These are phyloP conservation scores for Stygiomarasmius scandens DNA, from an alignment of 1,284 basidiomycete genomes.

Conservation along the genomic window DNA sequence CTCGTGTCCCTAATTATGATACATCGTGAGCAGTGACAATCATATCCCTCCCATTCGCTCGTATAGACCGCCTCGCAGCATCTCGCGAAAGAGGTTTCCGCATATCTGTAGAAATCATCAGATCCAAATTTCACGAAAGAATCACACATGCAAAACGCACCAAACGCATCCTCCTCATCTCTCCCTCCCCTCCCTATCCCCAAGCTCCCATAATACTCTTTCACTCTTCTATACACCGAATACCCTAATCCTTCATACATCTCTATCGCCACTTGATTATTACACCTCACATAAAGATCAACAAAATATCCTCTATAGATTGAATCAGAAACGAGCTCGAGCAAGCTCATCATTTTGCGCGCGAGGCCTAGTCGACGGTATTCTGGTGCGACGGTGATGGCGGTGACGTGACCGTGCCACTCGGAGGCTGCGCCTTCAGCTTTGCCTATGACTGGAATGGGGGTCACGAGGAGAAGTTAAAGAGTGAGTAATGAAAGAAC, in stretches of 20 bases:
- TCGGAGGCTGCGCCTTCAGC: constrained; percentile 75
- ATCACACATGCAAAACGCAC: constrained; percentile 49
- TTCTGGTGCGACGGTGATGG: constrained; percentile 88
- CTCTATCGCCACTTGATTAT: constrained; percentile 73
- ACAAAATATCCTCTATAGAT: constrained; percentile 83
- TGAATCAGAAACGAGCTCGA: constrained; percentile 81
- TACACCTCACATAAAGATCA: constrained; percentile 88
- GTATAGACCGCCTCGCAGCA: constrained; percentile 60
- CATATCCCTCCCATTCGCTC: constrained; percentile 73
- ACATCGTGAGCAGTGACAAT: constrained; percentile 73
- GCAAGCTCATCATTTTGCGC: constrained; percentile 77
- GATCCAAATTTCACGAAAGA: not conserved
- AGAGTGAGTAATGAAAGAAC: constrained; percentile 25
- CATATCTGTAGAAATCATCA: constrained; percentile 65
- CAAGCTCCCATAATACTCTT: constrained; percentile 83
- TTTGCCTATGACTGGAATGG: constrained; percentile 81
- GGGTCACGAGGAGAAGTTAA: constrained; percentile 3
- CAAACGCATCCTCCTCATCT: constrained; percentile 90
- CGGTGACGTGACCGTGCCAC: constrained; percentile 91
- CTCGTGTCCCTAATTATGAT: constrained; percentile 38
- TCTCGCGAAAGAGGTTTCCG: constrained; percentile 80
- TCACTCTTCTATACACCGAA: constrained; percentile 82
- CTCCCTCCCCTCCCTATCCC: constrained; percentile 65
- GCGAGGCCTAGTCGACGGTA: constrained; percentile 86
- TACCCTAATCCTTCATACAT: constrained; percentile 91